Percentiles rank a stretch among this genome's conserved stretches.
Conservation (phyloP, 2,329 filamentous ascomycete genomes). For the Arthroderma sp. region DNA sequence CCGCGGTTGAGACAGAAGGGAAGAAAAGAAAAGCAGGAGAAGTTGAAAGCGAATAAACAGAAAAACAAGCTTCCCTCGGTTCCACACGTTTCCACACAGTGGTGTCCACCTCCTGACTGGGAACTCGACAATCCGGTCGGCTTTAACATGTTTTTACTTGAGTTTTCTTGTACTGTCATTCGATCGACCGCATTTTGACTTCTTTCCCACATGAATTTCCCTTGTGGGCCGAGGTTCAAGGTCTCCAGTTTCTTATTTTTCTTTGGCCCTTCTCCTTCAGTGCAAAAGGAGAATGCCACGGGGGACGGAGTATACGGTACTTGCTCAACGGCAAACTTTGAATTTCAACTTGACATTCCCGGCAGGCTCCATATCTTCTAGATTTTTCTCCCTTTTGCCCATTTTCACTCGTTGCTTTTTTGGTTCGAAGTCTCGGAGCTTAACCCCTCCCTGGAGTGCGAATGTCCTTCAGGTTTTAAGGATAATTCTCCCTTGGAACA, state of each 20-base stretch:
- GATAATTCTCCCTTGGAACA: neutral
- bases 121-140: neutral
- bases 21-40: neutral
- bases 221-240: neutral
- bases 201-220: conserved; percentile 1
- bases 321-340: neutral
- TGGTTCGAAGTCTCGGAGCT: neutral
- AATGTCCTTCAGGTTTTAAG: neutral
- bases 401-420: neutral
- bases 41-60: neutral
- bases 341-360: neutral
- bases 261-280: neutral
- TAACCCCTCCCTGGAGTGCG: neutral
- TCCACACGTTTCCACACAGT: neutral
- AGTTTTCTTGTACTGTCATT: neutral
- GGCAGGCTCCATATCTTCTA: conserved; percentile 9
- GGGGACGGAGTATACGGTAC: neutral
- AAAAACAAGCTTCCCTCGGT: conserved; percentile 3
- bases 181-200: neutral
- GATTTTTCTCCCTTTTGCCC: conserved; percentile 4
- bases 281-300: neutral
- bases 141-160: neutral
- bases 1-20: neutral
- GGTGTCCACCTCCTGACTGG: neutral
- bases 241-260: conserved; percentile 2